These are phyloP conservation scores for Recurvomyces mirabilis DNA, from an alignment of 495 filamentous ascomycete genomes.

Conservation along the genomic window DNA sequence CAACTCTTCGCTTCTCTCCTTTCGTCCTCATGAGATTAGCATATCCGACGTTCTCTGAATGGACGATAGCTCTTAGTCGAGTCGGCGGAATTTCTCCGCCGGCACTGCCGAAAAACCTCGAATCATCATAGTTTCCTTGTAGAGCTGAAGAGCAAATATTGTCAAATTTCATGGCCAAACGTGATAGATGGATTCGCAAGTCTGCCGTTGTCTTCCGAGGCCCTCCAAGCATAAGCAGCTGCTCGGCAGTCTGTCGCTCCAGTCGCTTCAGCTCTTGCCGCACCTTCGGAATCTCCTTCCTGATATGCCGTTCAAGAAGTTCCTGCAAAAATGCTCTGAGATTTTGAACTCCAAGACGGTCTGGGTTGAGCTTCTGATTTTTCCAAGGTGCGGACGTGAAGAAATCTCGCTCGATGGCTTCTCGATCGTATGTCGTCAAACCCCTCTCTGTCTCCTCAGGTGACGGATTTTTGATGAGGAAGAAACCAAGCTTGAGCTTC, in stretches of 20 bases:
- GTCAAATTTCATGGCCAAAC: constrained; percentile 11
- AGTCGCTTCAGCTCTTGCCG: constrained; percentile 9
- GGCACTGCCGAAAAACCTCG: constrained; percentile 40
- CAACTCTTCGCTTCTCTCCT: constrained; percentile 33
- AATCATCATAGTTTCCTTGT: constrained; percentile 43
- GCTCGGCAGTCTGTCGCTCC: constrained; percentile 2
- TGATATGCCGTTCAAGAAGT: constrained; percentile 10
- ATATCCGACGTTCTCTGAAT: constrained; percentile 45
- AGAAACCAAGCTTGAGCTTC: constrained; percentile 20
- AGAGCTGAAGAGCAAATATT: constrained; percentile 39
- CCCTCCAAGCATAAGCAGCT: background rate
- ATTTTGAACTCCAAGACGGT: constrained; percentile 3
- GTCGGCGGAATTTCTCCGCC: constrained; percentile 29
- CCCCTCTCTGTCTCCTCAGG: constrained; percentile 14
- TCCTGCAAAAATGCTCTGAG: constrained; percentile 5
- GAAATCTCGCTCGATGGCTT: constrained; percentile 1
- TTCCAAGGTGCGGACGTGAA: constrained; percentile 13
- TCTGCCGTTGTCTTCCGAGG: constrained; percentile 8
- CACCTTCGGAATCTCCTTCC: constrained; percentile 14
- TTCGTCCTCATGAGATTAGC: constrained; percentile 34
- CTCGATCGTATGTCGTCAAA: constrained; percentile 4
- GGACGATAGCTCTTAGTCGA: constrained; percentile 49
- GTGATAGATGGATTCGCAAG: constrained; percentile 10
- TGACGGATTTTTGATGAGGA: constrained; percentile 35
- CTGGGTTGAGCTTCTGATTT: constrained; percentile 3